These are phyloP conservation scores for Paraphoma sp. DNA, from an alignment of 2,329 filamentous ascomycete genomes.

Conservation along the genomic window DNA sequence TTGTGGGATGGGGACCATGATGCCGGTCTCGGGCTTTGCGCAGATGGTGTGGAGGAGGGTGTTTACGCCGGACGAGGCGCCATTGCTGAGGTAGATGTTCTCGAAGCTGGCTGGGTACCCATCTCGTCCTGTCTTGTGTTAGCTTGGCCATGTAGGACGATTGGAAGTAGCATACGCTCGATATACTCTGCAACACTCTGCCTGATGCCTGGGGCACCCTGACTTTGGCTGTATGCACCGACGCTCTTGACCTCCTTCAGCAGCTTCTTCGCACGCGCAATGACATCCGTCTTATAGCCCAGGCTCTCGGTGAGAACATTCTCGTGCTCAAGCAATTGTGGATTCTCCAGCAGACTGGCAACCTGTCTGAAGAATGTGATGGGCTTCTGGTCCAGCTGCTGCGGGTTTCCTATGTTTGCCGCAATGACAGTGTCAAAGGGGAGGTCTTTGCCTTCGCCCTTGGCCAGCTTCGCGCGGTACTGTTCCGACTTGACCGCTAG, in stretches of 20 bases:
- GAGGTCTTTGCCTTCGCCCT: slow-evolving; percentile 67
- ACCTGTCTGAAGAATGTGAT: slow-evolving; percentile 99
- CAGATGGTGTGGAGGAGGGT: slow-evolving; percentile 91
- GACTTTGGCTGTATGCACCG: slow-evolving; percentile 94
- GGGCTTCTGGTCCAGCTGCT: slow-evolving; percentile 98
- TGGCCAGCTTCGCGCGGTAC: slow-evolving; percentile 75
- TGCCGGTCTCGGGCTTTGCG: slow-evolving; percentile 74
- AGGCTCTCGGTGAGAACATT: slow-evolving; percentile 76
- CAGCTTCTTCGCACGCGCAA: slow-evolving; percentile 81
- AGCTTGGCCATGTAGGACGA: not conserved
- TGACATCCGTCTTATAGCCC: slow-evolving; percentile 88
- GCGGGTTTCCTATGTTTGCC: slow-evolving; percentile 98
- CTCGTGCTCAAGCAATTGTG: slow-evolving; percentile 79
- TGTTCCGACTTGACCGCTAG: slow-evolving; percentile 92
- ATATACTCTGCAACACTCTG: slow-evolving; percentile 93
- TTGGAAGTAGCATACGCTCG: slow-evolving; percentile 66
- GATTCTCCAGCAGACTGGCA: slow-evolving; percentile 90
- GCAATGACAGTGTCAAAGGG: slow-evolving; percentile 93
- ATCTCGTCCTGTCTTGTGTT: slow-evolving; percentile 70
- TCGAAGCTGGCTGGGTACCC: slow-evolving; percentile 82
- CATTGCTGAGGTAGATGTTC: slow-evolving; percentile 88
- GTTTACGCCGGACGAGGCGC: slow-evolving; percentile 93
- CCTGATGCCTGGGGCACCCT: slow-evolving; percentile 84
- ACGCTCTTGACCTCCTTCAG: slow-evolving; percentile 87
- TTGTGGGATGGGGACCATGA: slow-evolving; percentile 95